Conservation (phyloP, 1,284 basidiomycete genomes). For the Ceratobasidium sp. region DNA sequence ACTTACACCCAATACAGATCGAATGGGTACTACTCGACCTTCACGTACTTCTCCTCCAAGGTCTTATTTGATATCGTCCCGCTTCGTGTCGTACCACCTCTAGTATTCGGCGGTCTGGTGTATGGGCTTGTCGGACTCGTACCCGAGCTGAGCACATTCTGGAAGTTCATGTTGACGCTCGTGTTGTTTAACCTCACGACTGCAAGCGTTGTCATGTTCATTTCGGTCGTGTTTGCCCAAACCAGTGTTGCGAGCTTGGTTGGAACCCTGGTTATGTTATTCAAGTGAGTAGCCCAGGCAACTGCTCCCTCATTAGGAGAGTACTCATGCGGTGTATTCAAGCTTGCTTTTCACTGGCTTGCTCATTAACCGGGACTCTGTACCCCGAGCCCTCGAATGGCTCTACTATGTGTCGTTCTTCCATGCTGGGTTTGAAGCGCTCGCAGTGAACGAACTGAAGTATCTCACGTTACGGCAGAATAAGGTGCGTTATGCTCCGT, state of each 20-base stretch:
- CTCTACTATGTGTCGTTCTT: constrained; percentile 93
- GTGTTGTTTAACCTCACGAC: constrained; percentile 96
- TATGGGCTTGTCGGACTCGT: constrained; percentile 94
- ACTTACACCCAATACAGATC: constrained; percentile 60
- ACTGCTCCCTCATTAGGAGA: not conserved
- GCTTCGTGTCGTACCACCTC: constrained; percentile 89
- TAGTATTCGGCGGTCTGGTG: constrained; percentile 93
- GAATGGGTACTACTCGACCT: constrained; percentile 95
- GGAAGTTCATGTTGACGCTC: constrained; percentile 96
- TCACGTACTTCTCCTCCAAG: constrained; percentile 96
- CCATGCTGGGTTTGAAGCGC: constrained; percentile 97
- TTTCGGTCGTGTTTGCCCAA: constrained; percentile 87
- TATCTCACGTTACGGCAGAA: constrained; percentile 92
- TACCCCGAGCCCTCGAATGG: constrained; percentile 78
- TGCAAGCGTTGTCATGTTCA: constrained; percentile 86
- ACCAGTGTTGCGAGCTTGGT: constrained; percentile 88
- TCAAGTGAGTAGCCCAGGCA: constrained; percentile 73
- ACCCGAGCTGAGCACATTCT: constrained; percentile 85
- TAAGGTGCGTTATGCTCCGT: constrained; percentile 61
- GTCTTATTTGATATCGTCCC: constrained; percentile 95
- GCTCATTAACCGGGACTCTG: constrained; percentile 90
- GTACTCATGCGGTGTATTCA: constrained; percentile 7
- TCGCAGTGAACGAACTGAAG: constrained; percentile 93
- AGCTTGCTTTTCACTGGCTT: constrained; percentile 95
- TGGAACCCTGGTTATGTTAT: constrained; percentile 96